A percentile compares a stretch with the other conserved stretches of the same genome.
phyloP scores from a whole-genome alignment of 352 stramenopile species.

The Pythium folliculosum region DNA sequence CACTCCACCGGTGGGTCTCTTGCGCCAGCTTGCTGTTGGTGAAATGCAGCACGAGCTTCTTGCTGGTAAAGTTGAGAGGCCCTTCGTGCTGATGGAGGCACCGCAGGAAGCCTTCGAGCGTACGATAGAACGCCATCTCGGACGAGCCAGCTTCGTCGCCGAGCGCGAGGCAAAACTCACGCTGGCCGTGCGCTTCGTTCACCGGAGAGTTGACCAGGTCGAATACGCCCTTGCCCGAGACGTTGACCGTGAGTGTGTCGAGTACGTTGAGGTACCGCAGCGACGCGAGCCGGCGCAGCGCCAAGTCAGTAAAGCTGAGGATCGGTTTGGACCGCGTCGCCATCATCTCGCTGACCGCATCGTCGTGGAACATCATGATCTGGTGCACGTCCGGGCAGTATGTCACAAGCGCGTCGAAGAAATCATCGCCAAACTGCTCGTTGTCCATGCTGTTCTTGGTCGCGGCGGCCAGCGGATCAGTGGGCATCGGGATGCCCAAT shows the following conservation, averaged over 20 bases:
- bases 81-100: slow-evolving; percentile 16
- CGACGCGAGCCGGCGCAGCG: slow-evolving; percentile 2
- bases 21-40: slow-evolving; percentile 6
- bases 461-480: not conserved
- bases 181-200: slow-evolving; percentile 9
- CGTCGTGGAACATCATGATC: slow-evolving; percentile 5
- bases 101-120: slow-evolving; percentile 14
- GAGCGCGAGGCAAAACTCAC: slow-evolving; percentile 5
- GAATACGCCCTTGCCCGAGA: slow-evolving; percentile 16
- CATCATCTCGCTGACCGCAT: slow-evolving; percentile 8
- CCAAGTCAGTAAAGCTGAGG: slow-evolving; percentile 7
- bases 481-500: not conserved
- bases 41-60: slow-evolving; percentile 18
- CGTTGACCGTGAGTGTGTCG: slow-evolving; percentile 9
- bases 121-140: slow-evolving; percentile 20
- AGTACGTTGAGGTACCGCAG: slow-evolving; percentile 2
- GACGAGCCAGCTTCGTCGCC: slow-evolving; percentile 3
- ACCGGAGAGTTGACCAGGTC: slow-evolving; percentile 16
- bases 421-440: slow-evolving; percentile 21
- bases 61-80: not conserved
- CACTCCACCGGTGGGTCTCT: slow-evolving; percentile 6
- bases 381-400: slow-evolving; percentile 11
- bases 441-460: slow-evolving; percentile 20
- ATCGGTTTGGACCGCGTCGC: slow-evolving; percentile 7
- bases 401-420: slow-evolving; percentile 1